A percentile compares a stretch with the other conserved stretches of the same genome.
phyloP scores from a whole-genome alignment of 768 basidiomycete species.

The Psilocybe cubensis region DNA sequence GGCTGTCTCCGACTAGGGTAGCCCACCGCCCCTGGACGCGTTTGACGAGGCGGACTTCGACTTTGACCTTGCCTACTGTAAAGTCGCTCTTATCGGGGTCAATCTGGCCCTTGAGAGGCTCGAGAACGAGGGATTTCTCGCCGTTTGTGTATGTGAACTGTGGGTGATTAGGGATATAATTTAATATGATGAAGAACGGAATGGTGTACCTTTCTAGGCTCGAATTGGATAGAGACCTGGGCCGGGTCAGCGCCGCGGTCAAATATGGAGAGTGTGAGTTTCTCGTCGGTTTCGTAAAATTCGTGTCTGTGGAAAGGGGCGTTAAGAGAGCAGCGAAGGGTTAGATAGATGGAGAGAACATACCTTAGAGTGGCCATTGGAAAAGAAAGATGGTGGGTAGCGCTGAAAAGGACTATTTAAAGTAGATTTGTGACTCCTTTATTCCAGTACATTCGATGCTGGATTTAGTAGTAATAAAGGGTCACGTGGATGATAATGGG shows the following conservation, averaged over 20 bases:
- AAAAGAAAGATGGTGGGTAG: neutral
- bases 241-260: slow-evolving; percentile 75
- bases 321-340: neutral
- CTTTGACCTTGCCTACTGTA: slow-evolving; percentile 83
- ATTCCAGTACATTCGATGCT: slow-evolving; percentile 42
- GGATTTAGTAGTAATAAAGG: slow-evolving; percentile 7
- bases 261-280: slow-evolving; percentile 73
- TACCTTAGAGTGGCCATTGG: slow-evolving; percentile 42
- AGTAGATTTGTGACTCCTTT: slow-evolving; percentile 7
- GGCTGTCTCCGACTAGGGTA: slow-evolving; percentile 69
- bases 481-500: slow-evolving; percentile 21
- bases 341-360: neutral
- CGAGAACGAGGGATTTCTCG: slow-evolving; percentile 70
- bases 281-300: slow-evolving; percentile 87
- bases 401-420: neutral
- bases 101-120: slow-evolving; percentile 85
- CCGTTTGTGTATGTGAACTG: slow-evolving; percentile 69
- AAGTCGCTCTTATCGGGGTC: slow-evolving; percentile 62
- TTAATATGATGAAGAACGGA: neutral
- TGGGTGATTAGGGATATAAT: slow-evolving; percentile 6
- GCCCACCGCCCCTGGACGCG: slow-evolving; percentile 73
- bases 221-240: slow-evolving; percentile 63
- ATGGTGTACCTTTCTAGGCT: slow-evolving; percentile 59
- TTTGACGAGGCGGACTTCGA: slow-evolving; percentile 84
- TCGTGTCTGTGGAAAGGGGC: slow-evolving; percentile 59